phyloP scores from a whole-genome alignment of 331 rosid species.

The Stylosanthes scabra region DNA sequence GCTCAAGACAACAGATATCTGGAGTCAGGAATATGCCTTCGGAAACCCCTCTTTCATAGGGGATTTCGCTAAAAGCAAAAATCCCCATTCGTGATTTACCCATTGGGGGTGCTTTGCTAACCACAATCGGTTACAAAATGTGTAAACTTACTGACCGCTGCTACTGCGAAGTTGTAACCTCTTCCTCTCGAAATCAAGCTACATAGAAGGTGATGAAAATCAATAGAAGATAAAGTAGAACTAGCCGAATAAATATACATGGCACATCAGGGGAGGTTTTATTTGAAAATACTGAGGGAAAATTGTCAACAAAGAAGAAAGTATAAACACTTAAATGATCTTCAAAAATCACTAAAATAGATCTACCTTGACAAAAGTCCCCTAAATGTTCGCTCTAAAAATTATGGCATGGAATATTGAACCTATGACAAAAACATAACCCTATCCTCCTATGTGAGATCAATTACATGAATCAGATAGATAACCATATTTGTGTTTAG shows the following conservation, averaged over 20 bases:
- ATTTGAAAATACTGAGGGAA: not conserved
- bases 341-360: slow-evolving; percentile 8
- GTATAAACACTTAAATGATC: not conserved
- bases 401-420: not conserved
- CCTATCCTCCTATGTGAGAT: too few relatives aligned
- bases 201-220: slow-evolving; percentile 26
- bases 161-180: slow-evolving; percentile 74
- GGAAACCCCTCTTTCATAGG: slow-evolving; percentile 42
- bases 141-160: slow-evolving; percentile 61
- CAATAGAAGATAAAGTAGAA: slow-evolving; percentile 30
- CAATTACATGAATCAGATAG: too few relatives aligned
- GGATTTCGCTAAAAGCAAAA: slow-evolving; percentile 40
- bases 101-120: slow-evolving; percentile 36
- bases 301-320: slow-evolving; percentile 7
- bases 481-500: too few relatives aligned
- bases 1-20: slow-evolving; percentile 48
- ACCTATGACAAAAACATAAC: slow-evolving; percentile 3
- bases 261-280: not conserved
- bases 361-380: not conserved
- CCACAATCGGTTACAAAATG: slow-evolving; percentile 35
- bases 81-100: slow-evolving; percentile 43
- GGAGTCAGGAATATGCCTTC: slow-evolving; percentile 44
- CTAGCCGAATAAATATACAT: not conserved
- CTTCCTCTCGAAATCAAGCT: slow-evolving; percentile 91
- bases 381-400: not conserved